Conservation (phyloP, 1,139 yeast species). For the Taphrina confusa region DNA sequence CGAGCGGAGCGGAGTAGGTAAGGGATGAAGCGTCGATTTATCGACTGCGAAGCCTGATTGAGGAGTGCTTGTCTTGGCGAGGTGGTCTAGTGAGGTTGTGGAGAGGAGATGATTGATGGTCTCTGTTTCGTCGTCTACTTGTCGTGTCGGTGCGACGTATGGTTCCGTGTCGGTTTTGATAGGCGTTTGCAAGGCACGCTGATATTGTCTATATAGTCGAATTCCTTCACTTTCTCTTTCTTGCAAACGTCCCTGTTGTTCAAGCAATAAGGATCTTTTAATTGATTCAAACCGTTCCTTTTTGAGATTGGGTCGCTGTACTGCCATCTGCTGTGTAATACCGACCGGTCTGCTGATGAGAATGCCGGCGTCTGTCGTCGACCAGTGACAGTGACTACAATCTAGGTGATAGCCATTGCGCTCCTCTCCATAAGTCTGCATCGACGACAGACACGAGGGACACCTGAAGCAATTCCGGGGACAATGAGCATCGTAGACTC, state of each 20-base stretch:
- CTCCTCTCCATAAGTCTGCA: constrained; percentile 33
- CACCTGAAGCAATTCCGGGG: constrained; percentile 41
- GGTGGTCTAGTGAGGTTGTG: not conserved
- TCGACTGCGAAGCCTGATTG: not conserved
- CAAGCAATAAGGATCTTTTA: not conserved
- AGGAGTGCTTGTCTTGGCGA: not conserved
- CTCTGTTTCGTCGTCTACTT: not conserved
- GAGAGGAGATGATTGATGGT: not conserved
- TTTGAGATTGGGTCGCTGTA: constrained; percentile 1
- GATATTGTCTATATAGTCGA: constrained; percentile 1
- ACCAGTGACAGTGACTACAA: constrained; percentile 40
- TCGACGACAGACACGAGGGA: constrained; percentile 38
- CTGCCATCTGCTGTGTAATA: constrained; percentile 19
- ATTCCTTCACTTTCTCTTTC: not conserved
- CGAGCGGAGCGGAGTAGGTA: constrained; percentile 13
- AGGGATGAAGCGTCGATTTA: not conserved
- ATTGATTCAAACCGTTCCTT: not conserved
- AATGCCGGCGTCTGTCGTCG: constrained; percentile 35
- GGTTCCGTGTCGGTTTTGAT: not conserved
- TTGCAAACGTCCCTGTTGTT: not conserved
- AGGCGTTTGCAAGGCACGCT: not conserved
- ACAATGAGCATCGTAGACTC: constrained; percentile 33
- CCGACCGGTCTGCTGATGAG: constrained; percentile 35
- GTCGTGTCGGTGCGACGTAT: not conserved
- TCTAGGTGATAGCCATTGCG: constrained; percentile 27